Percentiles rank a stretch among this genome's conserved stretches.
Evolutionary conservation across 257 asterid genomes (phyloP).

Genomic region (Schizonepeta tenuifolia): DNA sequence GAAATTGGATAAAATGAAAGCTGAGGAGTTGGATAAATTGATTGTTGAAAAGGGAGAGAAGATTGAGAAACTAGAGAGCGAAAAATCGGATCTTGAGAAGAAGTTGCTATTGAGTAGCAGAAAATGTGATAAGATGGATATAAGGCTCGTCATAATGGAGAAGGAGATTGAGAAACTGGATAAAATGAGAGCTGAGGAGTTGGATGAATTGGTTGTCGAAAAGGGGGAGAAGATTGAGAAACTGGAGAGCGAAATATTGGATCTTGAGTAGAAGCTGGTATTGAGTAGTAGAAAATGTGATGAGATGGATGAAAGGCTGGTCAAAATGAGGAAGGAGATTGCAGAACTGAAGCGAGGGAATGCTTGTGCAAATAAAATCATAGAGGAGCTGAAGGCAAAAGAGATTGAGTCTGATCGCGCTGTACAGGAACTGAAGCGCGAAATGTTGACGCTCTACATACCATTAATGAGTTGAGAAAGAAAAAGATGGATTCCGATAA

Average conservation of each 20-base stretch:
- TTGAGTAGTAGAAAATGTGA: too few species aligned
- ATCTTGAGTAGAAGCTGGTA: too few species aligned
- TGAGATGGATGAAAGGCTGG: neutral
- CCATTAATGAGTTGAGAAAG: conserved; percentile 23
- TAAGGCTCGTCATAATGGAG: too few species aligned
- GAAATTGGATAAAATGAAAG: neutral
- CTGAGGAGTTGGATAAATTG: neutral
- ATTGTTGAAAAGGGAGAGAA: too few species aligned
- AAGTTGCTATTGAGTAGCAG: too few species aligned
- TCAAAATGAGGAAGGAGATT: neutral
- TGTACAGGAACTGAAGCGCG: conserved; percentile 13
- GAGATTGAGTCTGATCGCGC: conserved; percentile 2
- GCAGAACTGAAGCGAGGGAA: conserved; percentile 22
- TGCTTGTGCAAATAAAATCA: neutral
- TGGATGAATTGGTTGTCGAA: too few species aligned
- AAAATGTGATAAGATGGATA: neutral
- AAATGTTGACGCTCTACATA: conserved; percentile 25
- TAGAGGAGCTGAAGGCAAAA: conserved; percentile 22
- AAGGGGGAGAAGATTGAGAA: too few species aligned
- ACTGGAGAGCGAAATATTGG: too few species aligned
- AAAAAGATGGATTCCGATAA: conserved; percentile 10
- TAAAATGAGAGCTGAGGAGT: too few species aligned
- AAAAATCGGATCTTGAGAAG: too few species aligned
- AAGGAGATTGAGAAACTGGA: too few species aligned
- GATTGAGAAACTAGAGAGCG: too few species aligned